Evolutionary conservation across 2,329 filamentous ascomycete species (phyloP), one percentile per base, ranked within the genome.

Genomic region (Trichothecium roseum): DNA sequence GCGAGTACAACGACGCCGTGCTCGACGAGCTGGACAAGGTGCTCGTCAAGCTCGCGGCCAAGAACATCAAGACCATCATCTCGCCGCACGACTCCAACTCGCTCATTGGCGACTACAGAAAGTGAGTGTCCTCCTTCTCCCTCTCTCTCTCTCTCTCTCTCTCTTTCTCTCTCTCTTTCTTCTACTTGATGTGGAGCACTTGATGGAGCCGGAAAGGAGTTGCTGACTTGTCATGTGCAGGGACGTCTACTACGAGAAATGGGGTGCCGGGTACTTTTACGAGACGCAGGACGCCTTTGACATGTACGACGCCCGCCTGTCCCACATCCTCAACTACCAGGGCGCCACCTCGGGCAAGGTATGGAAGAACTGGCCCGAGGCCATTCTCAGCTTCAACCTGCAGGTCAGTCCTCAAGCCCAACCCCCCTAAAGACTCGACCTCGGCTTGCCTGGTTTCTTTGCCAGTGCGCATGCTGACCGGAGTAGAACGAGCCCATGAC

Each of bases 311-410:
- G 43, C 42, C 20, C 50, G 53, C 14, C 42, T 57, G 14, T 40
- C 45, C 17, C 40, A 50, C 37, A 53, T 55, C 35, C 34, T 56
- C 8, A 52, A 52, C 40, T 55, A 57, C 41, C 42, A 46, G 22
- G 54, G 53, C 18, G 45, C 44, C 8, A 36, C 45, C 37, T 54
- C 52, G 8, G 48, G 49, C 34, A 42, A 51, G 29, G 42, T 49
- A 4, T 56, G 54, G 54, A 54, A 54, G 32, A 36, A 46, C 7
- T 57, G 52, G 53, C 42, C 39, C 35, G 42, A 52, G 7, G 53
- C 47, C 30, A 56, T 57, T 38, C 40, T 54, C 37, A 51, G 47
- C 16, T 57, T 56, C 37, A 51, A 57, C 37, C 37, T 57, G 4
- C 51, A 37, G 36, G 36, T 37, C 17, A 10, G 14, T n/a, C 13